A percentile compares a stretch with the other conserved stretches of the same genome.
phyloP scores from a whole-genome alignment of 2,329 filamentous ascomycete species.

The Venturia pyrina region DNA sequence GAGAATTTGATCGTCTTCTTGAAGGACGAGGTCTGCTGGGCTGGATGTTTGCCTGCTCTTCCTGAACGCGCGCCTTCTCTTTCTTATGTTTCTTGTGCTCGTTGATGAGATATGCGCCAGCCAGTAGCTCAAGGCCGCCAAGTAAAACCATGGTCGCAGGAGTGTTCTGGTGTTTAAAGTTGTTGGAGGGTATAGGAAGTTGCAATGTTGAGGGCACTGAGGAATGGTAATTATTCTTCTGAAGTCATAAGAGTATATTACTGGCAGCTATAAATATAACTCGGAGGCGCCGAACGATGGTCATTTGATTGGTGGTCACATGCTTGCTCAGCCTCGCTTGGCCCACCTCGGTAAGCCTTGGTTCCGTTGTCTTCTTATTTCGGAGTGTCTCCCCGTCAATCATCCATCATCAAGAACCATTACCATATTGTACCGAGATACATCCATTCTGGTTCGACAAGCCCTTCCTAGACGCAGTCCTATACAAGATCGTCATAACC shows the following conservation, averaged over 20 bases:
- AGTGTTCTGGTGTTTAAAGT: not conserved
- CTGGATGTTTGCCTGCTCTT: slow-evolving; percentile 3
- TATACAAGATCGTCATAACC: not conserved
- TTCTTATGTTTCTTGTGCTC: slow-evolving; percentile 26
- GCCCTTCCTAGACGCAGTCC: not conserved
- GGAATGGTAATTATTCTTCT: not conserved
- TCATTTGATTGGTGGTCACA: not conserved
- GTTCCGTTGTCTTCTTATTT: not conserved
- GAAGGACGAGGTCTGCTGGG: not conserved
- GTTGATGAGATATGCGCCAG: slow-evolving; percentile 25
- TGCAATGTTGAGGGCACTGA: too few relatives aligned
- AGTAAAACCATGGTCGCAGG: slow-evolving; percentile 23
- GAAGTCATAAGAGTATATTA: not conserved
- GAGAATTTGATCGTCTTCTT: not conserved
- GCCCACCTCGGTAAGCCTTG: not conserved
- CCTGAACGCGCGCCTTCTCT: slow-evolving; percentile 17
- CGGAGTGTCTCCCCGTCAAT: too few relatives aligned
- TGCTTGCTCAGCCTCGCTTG: not conserved
- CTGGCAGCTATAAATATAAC: not conserved
- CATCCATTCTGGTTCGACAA: not conserved
- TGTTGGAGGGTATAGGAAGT: not conserved
- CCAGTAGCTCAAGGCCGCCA: slow-evolving; percentile 28
- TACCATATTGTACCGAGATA: not conserved
- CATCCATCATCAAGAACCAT: too few relatives aligned
- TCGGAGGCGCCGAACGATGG: not conserved